These are phyloP conservation scores for Adansonia digitata DNA, from an alignment of 345 rosid genomes.

Conservation along the genomic window DNA sequence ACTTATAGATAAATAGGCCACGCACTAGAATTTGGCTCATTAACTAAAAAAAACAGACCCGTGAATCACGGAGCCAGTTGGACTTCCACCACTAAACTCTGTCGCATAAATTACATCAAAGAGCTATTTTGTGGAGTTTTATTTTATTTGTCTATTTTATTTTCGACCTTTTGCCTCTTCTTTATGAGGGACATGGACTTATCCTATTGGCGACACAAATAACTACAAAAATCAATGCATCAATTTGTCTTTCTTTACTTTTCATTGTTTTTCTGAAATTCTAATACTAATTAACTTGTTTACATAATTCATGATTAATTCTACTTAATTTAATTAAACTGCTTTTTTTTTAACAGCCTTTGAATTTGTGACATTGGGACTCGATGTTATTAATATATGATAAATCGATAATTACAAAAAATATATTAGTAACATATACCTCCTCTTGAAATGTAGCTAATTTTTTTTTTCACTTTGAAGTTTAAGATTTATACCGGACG, in stretches of 20 bases:
- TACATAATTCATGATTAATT: background rate
- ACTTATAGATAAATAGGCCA: background rate
- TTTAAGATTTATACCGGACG: background rate
- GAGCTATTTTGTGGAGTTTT: background rate
- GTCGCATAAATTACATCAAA: background rate
- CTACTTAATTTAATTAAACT: too few relatives aligned
- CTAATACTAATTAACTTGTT: background rate
- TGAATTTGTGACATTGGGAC: background rate
- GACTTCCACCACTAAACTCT: constrained; percentile 1
- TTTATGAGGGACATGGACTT: too few relatives aligned
- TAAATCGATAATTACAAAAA: background rate
- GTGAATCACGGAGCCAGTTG: constrained; percentile 1
- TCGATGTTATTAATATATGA: background rate
- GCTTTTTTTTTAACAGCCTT: too few relatives aligned
- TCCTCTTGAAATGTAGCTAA: background rate
- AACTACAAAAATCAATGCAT: background rate
- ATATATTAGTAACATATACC: background rate
- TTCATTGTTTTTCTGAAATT: background rate
- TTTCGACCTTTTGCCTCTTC: too few relatives aligned
- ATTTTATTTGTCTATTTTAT: background rate
- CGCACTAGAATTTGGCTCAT: background rate
- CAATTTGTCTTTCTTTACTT: background rate
- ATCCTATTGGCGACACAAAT: background rate
- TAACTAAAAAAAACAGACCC: background rate
- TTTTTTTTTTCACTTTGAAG: too few relatives aligned